Base-by-base conservation (phyloP, 441 rosid genomes). In the Erodium chrysanthum region DNA sequence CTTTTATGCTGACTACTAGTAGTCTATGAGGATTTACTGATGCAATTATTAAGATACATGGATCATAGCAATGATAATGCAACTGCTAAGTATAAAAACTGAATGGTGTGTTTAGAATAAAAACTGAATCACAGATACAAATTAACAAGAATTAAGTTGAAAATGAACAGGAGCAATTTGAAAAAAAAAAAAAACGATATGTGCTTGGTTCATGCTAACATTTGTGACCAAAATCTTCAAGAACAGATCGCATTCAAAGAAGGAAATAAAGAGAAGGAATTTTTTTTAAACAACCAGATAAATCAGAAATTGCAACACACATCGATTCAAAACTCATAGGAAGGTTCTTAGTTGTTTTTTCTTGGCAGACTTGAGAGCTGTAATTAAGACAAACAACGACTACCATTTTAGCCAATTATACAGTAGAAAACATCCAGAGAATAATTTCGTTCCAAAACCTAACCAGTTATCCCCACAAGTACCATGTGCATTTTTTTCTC, bases 281-380 rank as follows among this genome's bases (percentile, higher is more conserved):
- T n/a, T n/a, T n/a, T 50, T 11, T 7, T 20, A 31, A 60, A 44
- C 20, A 8, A 33, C 4, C 17, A 3, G n/a, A 27, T 3, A 1
- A 50, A 42, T 44, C 42, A n/a, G 60, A 27, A 27, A 33, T 66
- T 46, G 42, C 21, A 56, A 33, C 12, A 42, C n/a, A 70, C 17
- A 46, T 18, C 20, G 44, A n/a, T 68, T 56, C 11, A 21, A 46
- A 20, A 50, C n/a, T 6, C 12, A 40, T 27, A 60, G 66, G 17
- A 29, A 2, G 35, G 25, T n/a, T 11, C 4, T n/a, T n/a, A 48
- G 66, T n/a, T 69, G 68, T 65, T 22, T 27, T 14, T 21, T 71
- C 42, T 70, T 29, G 5, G 8, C 33, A 46, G 60, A 86, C 94
- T 91, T 88, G 92, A 71, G 92, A 86, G 74, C 92, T 90, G 62